Evolutionary conservation across 2,329 filamentous ascomycete genomes (phyloP).

Genomic region (Nemania abortiva): DNA sequence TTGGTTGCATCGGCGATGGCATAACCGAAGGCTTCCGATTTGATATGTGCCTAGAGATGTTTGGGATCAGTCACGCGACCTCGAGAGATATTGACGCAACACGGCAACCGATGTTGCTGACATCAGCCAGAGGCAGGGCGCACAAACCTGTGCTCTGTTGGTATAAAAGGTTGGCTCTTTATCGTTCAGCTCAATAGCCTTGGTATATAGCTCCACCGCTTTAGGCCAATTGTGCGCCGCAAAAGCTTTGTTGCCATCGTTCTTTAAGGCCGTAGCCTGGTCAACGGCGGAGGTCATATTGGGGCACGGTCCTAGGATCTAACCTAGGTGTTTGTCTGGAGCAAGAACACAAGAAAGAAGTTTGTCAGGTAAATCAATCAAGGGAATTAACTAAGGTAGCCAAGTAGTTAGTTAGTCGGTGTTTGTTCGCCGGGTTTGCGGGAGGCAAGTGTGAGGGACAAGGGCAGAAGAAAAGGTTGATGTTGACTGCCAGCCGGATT

Average conservation of each 20-base stretch:
- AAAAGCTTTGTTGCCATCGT: slow-evolving; percentile 95
- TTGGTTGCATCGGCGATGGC: slow-evolving; percentile 91
- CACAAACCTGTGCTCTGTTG: slow-evolving; percentile 89
- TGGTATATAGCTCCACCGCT: slow-evolving; percentile 85
- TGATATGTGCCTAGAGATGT: slow-evolving; percentile 81
- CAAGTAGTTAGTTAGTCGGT: not conserved
- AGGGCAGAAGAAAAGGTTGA: slow-evolving; percentile 2
- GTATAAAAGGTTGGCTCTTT: slow-evolving; percentile 91
- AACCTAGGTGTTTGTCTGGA: not conserved
- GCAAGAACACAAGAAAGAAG: no score
- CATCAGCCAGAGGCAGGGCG: not conserved
- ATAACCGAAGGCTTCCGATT: slow-evolving; percentile 94
- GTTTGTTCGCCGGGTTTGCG: not conserved
- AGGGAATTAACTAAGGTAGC: not conserved
- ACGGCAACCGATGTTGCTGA: slow-evolving; percentile 24
- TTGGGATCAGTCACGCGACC: slow-evolving; percentile 61
- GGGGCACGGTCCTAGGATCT: not conserved
- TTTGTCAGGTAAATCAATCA: not conserved
- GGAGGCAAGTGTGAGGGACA: not conserved
- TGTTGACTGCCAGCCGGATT: slow-evolving; percentile 8
- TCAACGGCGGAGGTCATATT: slow-evolving; percentile 63
- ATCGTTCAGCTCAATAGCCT: slow-evolving; percentile 87
- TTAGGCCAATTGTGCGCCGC: slow-evolving; percentile 85
- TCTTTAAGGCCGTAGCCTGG: slow-evolving; percentile 86
- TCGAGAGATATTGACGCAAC: not conserved